Evolutionary conservation across 768 basidiomycete species (phyloP).

Genomic region (Tylopilus subfusipes): DNA sequence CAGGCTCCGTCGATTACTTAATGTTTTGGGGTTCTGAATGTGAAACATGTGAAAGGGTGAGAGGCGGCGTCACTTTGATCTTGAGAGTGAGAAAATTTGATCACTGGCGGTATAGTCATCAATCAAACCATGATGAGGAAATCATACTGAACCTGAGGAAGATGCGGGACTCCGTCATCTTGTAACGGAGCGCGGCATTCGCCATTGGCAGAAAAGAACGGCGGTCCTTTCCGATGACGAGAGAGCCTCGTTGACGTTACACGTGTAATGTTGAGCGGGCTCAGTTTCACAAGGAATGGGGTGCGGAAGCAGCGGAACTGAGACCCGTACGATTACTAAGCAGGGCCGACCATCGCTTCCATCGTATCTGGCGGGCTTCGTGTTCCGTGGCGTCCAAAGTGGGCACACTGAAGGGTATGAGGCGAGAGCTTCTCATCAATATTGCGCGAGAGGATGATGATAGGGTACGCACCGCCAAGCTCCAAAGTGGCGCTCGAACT

Average conservation of each 20-base stretch:
- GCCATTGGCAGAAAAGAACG: neutral
- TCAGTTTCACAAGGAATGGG: neutral
- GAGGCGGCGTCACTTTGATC: constrained; percentile 5
- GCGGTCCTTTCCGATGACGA: neutral
- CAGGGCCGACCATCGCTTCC: constrained; percentile 10
- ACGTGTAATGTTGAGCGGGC: constrained; percentile 28
- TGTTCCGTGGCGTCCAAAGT: neutral
- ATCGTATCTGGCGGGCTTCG: neutral
- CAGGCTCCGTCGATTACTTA: neutral
- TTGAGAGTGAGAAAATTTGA: constrained; percentile 2
- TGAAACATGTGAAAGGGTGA: constrained; percentile 7
- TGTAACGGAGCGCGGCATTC: neutral
- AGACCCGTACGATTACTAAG: constrained; percentile 5
- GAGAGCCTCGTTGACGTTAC: constrained; percentile 21
- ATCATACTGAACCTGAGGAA: neutral
- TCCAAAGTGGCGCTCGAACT: neutral
- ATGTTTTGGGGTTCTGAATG: constrained; percentile 7
- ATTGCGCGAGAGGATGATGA: neutral
- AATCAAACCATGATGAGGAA: neutral
- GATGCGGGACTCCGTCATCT: neutral
- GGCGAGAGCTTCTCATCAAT: neutral
- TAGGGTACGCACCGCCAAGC: neutral
- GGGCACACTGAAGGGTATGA: neutral
- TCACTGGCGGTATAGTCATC: neutral
- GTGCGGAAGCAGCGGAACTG: neutral